Evolutionary conservation across 805 yeast species (phyloP), one percentile per base, ranked within the genome.

Genomic region (Debaryomyces prosopidis): DNA sequence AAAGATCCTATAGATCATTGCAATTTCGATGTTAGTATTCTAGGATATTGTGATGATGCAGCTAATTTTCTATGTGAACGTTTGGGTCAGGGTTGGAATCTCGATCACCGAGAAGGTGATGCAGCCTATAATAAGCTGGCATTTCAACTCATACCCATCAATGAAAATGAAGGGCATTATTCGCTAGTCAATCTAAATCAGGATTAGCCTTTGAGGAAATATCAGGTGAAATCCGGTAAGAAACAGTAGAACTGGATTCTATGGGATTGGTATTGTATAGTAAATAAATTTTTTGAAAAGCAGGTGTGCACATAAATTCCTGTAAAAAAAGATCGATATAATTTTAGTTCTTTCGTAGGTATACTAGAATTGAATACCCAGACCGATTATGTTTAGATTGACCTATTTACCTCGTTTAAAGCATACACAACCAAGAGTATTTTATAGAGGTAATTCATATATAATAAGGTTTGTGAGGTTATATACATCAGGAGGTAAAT

Each of bases 11-110:
- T 73, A 19, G 54, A 56, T 5, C 64, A 59, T 43, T 63, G 67
- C 49, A 64, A 60, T 50, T 72, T 73, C 47, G 76, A 73, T 53
- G 65, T 71, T 18, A 58, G 63, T 31, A 49, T 73, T 18, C 53
- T 71, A 33, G 77, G 76, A 2, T 60, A 59, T 47, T 69, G 76
- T 50, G 77, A 73, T 48, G 73, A 68, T 39, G 67, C 59, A 15
- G 76, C 71, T 3, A 54, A 63, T 31, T 70, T 63, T 49, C 43
- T 71, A 17, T 59, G 68, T 44, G 47, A 60, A 19, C 43, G 46
- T 36, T 54, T 71, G 17, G 75, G 69, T 3, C 44, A 48, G 9
- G 46, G 42, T 1, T 72, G 76, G 76, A 50, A 43, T 5, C 52
- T 72, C 16, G 63, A 63, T 10, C 76, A 71, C 42, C 47, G 51